These are phyloP conservation scores for Calonectria pseudoreteaudii DNA, from an alignment of 2,329 filamentous ascomycete species.

Conservation along the genomic window DNA sequence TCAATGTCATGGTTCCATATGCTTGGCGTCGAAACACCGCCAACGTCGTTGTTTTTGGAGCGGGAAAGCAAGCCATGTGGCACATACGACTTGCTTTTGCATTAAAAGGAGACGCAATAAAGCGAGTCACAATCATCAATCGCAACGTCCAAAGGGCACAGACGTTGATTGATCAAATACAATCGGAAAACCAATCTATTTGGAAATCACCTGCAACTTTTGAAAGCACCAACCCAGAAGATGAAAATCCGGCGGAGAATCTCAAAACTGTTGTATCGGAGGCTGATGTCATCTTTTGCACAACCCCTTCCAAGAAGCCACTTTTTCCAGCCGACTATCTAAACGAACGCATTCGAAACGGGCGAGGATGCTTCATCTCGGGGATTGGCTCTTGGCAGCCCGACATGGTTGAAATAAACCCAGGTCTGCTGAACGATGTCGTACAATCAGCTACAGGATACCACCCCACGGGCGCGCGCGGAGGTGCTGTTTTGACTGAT, in stretches of 20 bases:
- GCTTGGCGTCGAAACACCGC: constrained; percentile 51
- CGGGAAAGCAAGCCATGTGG: constrained; percentile 79
- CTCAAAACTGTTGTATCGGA: constrained; percentile 8
- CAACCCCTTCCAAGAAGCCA: constrained; percentile 31
- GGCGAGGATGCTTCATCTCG: constrained; percentile 53
- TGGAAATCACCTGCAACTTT: constrained; percentile 30
- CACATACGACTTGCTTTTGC: constrained; percentile 75
- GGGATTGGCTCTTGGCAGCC: constrained; percentile 67
- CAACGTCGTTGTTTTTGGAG: constrained; percentile 75
- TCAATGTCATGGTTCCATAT: constrained; percentile 72
- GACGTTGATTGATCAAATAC: constrained; percentile 17
- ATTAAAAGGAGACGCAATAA: constrained; percentile 50
- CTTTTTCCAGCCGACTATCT: constrained; percentile 22
- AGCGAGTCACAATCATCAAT: constrained; percentile 46
- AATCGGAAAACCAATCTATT: constrained; percentile 27
- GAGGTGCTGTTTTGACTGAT: constrained; percentile 57
- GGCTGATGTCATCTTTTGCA: constrained; percentile 35
- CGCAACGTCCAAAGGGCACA: constrained; percentile 27
- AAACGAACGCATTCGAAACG: not conserved
- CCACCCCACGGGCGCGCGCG: not conserved
- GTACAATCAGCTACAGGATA: constrained; percentile 1
- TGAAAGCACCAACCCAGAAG: constrained; percentile 17
- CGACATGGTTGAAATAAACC: constrained; percentile 76
- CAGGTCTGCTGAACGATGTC: constrained; percentile 62
- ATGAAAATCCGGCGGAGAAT: not conserved